Conservation (phyloP, 2,329 filamentous ascomycete genomes). For the Trichoderma breve region DNA sequence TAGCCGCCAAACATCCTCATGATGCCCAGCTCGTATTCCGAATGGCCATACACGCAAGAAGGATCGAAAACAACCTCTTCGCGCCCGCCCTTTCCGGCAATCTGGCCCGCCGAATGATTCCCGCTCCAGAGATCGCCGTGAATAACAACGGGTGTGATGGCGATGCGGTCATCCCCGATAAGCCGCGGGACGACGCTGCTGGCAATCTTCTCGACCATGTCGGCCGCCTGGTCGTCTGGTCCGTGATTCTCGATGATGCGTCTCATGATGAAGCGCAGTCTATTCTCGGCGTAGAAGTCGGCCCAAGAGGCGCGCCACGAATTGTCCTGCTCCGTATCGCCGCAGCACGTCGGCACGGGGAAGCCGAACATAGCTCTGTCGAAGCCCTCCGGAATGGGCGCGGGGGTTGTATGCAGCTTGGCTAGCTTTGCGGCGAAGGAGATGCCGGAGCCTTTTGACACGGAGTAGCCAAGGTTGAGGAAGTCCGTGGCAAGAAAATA, state of each 20-base stretch:
- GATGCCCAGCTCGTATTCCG: slow-evolving; percentile 87
- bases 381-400: slow-evolving; percentile 60
- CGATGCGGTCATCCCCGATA: slow-evolving; percentile 65
- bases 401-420: slow-evolving; percentile 72
- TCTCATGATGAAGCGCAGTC: slow-evolving; percentile 64
- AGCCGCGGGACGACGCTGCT: slow-evolving; percentile 68
- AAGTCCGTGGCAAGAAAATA: slow-evolving; percentile 75
- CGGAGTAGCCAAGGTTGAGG: slow-evolving; percentile 58
- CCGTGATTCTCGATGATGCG: slow-evolving; percentile 62
- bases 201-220: slow-evolving; percentile 64
- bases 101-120: slow-evolving; percentile 67
- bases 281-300: slow-evolving; percentile 77
- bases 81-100: slow-evolving; percentile 52
- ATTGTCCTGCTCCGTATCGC: slow-evolving; percentile 80
- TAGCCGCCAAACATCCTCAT: slow-evolving; percentile 98
- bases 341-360: slow-evolving; percentile 80
- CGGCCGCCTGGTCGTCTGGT: slow-evolving; percentile 57
- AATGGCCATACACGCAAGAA: slow-evolving; percentile 78
- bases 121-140: slow-evolving; percentile 96
- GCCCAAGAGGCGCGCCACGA: slow-evolving; percentile 71
- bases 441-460: slow-evolving; percentile 45
- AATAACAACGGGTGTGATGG: slow-evolving; percentile 71
- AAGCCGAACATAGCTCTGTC: slow-evolving; percentile 73
- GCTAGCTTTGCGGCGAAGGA: slow-evolving; percentile 75
- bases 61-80: slow-evolving; percentile 84